phyloP scores from a whole-genome alignment of 306 rosid genomes.

The Inga oerstediana region DNA sequence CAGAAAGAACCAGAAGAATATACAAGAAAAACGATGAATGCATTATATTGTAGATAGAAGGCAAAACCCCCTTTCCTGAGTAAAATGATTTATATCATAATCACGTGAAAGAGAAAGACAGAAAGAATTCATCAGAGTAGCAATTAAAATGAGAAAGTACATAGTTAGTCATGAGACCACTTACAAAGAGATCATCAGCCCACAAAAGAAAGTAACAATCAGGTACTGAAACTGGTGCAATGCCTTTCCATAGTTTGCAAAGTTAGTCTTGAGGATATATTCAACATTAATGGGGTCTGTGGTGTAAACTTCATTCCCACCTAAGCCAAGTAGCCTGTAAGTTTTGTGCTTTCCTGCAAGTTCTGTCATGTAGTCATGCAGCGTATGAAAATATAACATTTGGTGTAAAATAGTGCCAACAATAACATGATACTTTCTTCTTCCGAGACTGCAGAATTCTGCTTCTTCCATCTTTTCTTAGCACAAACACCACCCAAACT shows the following conservation, averaged over 20 bases:
- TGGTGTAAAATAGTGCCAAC: conserved; percentile 55
- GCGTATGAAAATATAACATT: conserved; percentile 47
- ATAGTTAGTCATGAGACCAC: too few species aligned
- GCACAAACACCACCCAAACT: conserved; percentile 6
- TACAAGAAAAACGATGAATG: too few species aligned
- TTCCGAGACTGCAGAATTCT: neutral
- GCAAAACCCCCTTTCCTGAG: too few species aligned
- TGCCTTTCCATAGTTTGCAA: conserved; percentile 65
- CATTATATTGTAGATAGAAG: too few species aligned
- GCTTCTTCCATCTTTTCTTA: neutral
- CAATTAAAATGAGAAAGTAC: too few species aligned
- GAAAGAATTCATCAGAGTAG: too few species aligned
- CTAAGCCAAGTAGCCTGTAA: conserved; percentile 49
- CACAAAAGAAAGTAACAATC: neutral
- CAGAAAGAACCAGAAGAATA: too few species aligned
- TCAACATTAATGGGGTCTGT: conserved; percentile 60
- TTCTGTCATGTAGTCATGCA: conserved; percentile 55
- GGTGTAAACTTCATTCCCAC: conserved; percentile 54
- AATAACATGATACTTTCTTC: conserved; percentile 41
- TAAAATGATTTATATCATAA: too few species aligned
- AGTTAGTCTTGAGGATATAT: conserved; percentile 62
- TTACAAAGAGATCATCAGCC: too few species aligned
- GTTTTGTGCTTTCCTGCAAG: conserved; percentile 54
- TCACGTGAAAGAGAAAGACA: too few species aligned
- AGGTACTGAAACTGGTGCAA: neutral